Base-by-base conservation (phyloP, 2,329 filamentous ascomycete genomes). In the Nemania bipapillata region DNA sequence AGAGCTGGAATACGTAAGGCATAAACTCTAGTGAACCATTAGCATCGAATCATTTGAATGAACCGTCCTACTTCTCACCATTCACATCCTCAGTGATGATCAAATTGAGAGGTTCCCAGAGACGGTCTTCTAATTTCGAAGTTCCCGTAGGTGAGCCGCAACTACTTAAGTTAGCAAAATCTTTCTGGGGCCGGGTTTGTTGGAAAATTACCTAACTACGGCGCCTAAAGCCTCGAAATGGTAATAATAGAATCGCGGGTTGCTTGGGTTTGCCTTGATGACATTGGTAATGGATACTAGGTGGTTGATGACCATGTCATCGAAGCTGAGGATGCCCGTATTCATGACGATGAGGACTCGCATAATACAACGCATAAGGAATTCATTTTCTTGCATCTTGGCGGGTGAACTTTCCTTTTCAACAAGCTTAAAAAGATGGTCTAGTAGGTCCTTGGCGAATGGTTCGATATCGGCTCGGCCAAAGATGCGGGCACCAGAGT, bases 311-410 rank as follows among this genome's bases (percentile, higher is more conserved):
- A 97, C 89, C 73, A 86, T 87, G 74, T 97, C 93, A 5, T 91
- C 86, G 56, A 96, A 89, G 1, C 90, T 86, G 1, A 90, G 81
- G 15, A 95, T 89, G 30, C 90, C 92, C 55, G 97, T 94, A 78
- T 91, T 92, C 80, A 98, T 92, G 71, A 98, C 94, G 72, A 99
- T 94, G 69, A 99, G 85, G 12, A 99, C 95, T 75, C 96, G 89
- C 96, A 99, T 99, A 65, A 97, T 93, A 76, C 96, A 99, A 75
- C 94, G 92, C 94, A 99, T 98, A 77, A 99, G 81, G 80, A 98
- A 99, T 79, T 99, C 96, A 78, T 99, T 99, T 81, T 99, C 96
- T 78, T 99, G 96, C 70, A 99, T 90, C 85, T 98, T 99, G 72
- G 95, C 89, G 0, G 96, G 91, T 11, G 92, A 91, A 3, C 86